A percentile compares a stretch with the other conserved stretches of the same genome.
Conservation (phyloP, 2,329 filamentous ascomycete genomes). For the Knufia petricola region DNA sequence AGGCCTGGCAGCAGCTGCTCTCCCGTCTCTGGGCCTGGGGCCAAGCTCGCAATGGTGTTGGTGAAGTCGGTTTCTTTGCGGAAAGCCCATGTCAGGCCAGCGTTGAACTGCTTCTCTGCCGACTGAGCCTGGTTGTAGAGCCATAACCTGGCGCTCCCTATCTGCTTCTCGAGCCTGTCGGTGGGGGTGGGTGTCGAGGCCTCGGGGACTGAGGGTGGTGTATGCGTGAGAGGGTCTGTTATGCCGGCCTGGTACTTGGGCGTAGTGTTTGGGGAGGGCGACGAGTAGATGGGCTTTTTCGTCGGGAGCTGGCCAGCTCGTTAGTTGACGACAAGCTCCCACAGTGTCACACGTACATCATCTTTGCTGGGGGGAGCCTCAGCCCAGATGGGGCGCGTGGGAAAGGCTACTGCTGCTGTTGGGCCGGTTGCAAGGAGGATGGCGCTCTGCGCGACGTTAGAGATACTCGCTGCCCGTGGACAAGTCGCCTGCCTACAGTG, state of each 20-base stretch:
- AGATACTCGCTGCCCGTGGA: neutral
- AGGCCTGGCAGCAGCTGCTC: slow-evolving; percentile 83
- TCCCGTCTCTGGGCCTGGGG: slow-evolving; percentile 72
- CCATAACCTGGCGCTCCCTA: slow-evolving; percentile 69
- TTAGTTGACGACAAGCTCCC: too few relatives aligned
- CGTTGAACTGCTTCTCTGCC: slow-evolving; percentile 76
- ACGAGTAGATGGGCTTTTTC: slow-evolving; percentile 37
- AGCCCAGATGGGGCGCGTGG: slow-evolving; percentile 33
- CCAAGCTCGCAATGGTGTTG: slow-evolving; percentile 76
- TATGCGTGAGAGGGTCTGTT: slow-evolving; percentile 6
- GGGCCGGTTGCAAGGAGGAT: slow-evolving; percentile 17
- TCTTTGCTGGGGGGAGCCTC: slow-evolving; percentile 28
- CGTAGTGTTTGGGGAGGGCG: slow-evolving; percentile 13
- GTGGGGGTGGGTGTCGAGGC: slow-evolving; percentile 61
- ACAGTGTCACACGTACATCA: slow-evolving; percentile 10
- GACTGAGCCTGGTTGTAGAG: slow-evolving; percentile 65
- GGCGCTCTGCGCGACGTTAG: slow-evolving; percentile 13
- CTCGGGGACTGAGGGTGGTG: slow-evolving; percentile 5
- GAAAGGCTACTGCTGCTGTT: slow-evolving; percentile 24
- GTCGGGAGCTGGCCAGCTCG: slow-evolving; percentile 15
- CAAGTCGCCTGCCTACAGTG: neutral
- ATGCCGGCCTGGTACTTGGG: slow-evolving; percentile 9
- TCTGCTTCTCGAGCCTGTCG: slow-evolving; percentile 74
- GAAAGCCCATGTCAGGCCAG: slow-evolving; percentile 69
- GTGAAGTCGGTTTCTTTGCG: slow-evolving; percentile 83